These are phyloP conservation scores for Planoprotostelium fungivorum DNA, from an alignment of 78 protist genomes.

Conservation along the genomic window DNA sequence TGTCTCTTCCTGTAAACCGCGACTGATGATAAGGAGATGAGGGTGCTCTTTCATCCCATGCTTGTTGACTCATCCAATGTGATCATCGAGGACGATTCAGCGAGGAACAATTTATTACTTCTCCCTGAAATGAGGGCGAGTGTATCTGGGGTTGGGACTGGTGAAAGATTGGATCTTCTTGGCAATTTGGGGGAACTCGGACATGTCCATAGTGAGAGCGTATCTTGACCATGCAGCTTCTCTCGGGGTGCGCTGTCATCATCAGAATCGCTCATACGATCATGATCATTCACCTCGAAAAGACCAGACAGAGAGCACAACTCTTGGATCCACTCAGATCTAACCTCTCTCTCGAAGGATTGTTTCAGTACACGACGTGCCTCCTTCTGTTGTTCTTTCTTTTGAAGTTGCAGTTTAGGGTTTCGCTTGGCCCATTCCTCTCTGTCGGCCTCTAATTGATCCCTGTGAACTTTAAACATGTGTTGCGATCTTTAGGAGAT, in stretches of 20 bases:
- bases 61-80: no score
- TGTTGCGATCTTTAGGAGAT: neutral
- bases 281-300: neutral
- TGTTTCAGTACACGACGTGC: neutral
- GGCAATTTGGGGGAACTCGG: neutral
- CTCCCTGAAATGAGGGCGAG: neutral
- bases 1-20: no score
- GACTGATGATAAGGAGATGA: no score
- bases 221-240: neutral
- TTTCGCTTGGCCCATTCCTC: no score
- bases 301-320: neutral
- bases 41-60: no score
- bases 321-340: neutral
- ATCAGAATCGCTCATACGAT: neutral
- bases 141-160: neutral
- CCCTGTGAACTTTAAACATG: no score
- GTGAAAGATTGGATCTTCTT: neutral
- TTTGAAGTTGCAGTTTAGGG: no score
- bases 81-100: no score
- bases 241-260: neutral
- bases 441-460: no score
- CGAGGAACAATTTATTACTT: no score
- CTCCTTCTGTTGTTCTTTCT: no score
- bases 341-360: neutral
- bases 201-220: neutral